Evolutionary conservation across 345 rosid genomes (phyloP).

Genomic region (Citrus cavaleriei): DNA sequence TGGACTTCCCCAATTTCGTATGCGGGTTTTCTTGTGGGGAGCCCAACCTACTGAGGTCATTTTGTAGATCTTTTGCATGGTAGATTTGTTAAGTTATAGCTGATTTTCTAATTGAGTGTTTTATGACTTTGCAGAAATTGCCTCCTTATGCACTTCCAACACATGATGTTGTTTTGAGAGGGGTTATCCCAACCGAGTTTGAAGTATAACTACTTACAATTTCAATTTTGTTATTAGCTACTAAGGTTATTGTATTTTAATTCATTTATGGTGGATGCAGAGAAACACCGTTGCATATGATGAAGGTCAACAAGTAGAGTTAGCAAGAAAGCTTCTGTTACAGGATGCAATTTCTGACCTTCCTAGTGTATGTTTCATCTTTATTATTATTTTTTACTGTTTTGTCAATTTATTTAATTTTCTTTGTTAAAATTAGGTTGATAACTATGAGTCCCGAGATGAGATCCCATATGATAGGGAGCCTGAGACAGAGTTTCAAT

Average conservation of each 20-base stretch:
- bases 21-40: slow-evolving; percentile 85
- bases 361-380: slow-evolving; percentile 39
- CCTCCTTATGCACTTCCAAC: slow-evolving; percentile 84
- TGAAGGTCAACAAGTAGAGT: slow-evolving; percentile 26
- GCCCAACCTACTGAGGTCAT: slow-evolving; percentile 49
- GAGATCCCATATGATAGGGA: slow-evolving; percentile 39
- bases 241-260: not conserved
- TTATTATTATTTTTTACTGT: not conserved
- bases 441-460: slow-evolving; percentile 36
- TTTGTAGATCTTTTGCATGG: not conserved
- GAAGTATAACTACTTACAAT: slow-evolving; percentile 34
- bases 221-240: not conserved
- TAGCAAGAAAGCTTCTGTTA: slow-evolving; percentile 38
- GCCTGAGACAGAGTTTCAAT: slow-evolving; percentile 49
- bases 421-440: slow-evolving; percentile 28
- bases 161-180: slow-evolving; percentile 62
- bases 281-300: slow-evolving; percentile 39
- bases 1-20: slow-evolving; percentile 80
- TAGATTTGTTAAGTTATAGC: not conserved
- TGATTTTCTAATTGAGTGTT: slow-evolving; percentile 1
- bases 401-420: not conserved
- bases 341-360: slow-evolving; percentile 59
- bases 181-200: slow-evolving; percentile 52
- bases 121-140: slow-evolving; percentile 34
- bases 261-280: slow-evolving; percentile 25